Percentiles rank a stretch among this genome's conserved stretches.
These are phyloP conservation scores for Rhodotorula graminis DNA, from an alignment of 768 basidiomycete species.

Conservation along the genomic window DNA sequence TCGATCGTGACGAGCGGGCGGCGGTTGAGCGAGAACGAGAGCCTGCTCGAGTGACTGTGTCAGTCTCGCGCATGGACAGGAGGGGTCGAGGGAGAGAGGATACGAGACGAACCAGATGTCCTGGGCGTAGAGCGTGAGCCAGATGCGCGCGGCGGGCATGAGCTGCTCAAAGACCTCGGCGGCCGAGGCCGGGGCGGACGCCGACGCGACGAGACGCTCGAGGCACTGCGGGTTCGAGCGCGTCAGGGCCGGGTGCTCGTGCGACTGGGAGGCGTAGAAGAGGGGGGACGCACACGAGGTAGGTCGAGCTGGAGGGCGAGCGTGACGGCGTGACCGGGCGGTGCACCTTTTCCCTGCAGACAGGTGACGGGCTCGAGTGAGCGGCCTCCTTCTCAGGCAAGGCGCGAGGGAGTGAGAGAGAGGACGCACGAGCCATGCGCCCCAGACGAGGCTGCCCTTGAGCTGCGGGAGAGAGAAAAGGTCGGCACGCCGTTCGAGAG, in stretches of 20 bases:
- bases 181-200: constrained; percentile 6
- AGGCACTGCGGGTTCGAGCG: background rate
- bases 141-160: constrained; percentile 26
- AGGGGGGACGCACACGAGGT: background rate
- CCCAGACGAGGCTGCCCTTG: constrained; percentile 21
- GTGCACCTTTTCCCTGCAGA: constrained; percentile 21
- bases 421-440: constrained; percentile 25
- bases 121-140: constrained; percentile 25
- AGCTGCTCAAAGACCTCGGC: constrained; percentile 17
- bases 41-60: too few relatives aligned
- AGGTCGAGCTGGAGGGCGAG: constrained; percentile 35
- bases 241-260: background rate
- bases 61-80: too few relatives aligned
- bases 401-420: background rate
- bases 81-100: background rate
- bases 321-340: constrained; percentile 27
- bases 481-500: background rate
- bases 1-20: constrained; percentile 38
- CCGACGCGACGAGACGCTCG: constrained; percentile 13
- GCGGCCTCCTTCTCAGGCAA: too few relatives aligned
- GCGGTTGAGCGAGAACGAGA: constrained; percentile 29
- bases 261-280: too few relatives aligned
- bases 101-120: constrained; percentile 22
- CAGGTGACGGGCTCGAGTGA: too few relatives aligned
- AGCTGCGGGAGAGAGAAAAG: background rate